Base-by-base conservation (phyloP, 2,329 filamentous ascomycete species). In the Thelonectria rubi region DNA sequence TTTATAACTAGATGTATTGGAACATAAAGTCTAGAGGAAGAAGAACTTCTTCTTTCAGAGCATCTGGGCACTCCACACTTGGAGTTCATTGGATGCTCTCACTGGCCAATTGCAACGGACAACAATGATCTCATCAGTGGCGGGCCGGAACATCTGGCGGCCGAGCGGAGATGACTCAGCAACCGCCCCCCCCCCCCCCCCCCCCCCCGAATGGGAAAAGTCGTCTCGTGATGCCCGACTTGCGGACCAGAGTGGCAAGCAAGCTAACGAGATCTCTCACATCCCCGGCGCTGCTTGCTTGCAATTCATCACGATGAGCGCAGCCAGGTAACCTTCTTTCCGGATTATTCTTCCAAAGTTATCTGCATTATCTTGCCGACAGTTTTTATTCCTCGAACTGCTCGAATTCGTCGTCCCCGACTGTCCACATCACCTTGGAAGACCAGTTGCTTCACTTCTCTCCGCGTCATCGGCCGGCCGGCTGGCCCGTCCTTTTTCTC, bases 161-260 rank as follows among this genome's bases (percentile, higher is more conserved):
- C 69, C 65, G 64, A 60, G 42, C 1, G 6, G 30, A 2, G 58
- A 66, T 72, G 70, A 72, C 65, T 72, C 70, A 72, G 70, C 70
- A 49, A 15, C 0, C n/a, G n/a, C n/a, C n/a, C n/a, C n/a, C n/a
- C n/a, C n/a, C n/a, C n/a, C n/a, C n/a, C n/a, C n/a, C n/a, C n/a
- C n/a, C n/a, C n/a, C 24, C 55, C 62, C 42, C 51, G 62, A 68
- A 58, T 43, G 58, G 69, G 68, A 71, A 70, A 69, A 69, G 62
- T 64, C 66, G 57, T 65, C 65, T 67, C 61, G 68, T 68, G 70
- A 70, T 72, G 68, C 70, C 26, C 70, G 70, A 72, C 64, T 49
- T 63, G 64, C 70, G 70, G 67, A 71, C 57, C 58, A 65, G 55
- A 65, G 70, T 72, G 70, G 70, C 69, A 72, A 72, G 70, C 65